Conservation (phyloP, 2,329 filamentous ascomycete species). For the Magnaporthales sp. region DNA sequence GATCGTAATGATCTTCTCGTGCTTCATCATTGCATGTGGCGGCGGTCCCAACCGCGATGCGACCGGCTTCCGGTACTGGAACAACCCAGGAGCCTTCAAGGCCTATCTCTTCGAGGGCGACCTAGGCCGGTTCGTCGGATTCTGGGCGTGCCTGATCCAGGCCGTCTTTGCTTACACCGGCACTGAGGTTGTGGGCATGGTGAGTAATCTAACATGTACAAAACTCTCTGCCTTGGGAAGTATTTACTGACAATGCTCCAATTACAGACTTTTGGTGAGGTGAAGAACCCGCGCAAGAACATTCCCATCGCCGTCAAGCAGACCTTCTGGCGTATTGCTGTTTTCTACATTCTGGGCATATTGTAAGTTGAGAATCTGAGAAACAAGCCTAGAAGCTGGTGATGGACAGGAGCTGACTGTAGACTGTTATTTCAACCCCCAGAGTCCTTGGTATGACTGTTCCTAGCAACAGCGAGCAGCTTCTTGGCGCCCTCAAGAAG, state of each 20-base stretch:
- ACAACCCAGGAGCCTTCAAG: neutral
- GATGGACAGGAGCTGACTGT: neutral
- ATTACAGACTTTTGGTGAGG: constrained; percentile 38
- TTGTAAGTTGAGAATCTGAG: neutral
- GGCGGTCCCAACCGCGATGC: neutral
- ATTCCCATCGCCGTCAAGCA: constrained; percentile 56
- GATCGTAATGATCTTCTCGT: neutral
- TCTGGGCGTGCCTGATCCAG: neutral
- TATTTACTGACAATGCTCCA: neutral
- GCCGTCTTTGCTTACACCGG: neutral
- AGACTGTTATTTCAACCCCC: neutral
- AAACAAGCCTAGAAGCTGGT: neutral
- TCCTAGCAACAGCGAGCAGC: neutral
- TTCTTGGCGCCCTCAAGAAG: neutral
- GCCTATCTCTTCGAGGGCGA: neutral
- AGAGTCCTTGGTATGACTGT: neutral
- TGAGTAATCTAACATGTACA: neutral
- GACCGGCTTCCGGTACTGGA: neutral
- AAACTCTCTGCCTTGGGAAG: neutral
- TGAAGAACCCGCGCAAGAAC: constrained; percentile 50
- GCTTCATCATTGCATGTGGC: neutral
- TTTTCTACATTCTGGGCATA: constrained; percentile 31
- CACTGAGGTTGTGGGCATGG: neutral
- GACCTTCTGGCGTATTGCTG: constrained; percentile 54
- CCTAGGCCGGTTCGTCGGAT: neutral